Conservation (phyloP, 2,329 filamentous ascomycete species). For the Fusarium sp. region DNA sequence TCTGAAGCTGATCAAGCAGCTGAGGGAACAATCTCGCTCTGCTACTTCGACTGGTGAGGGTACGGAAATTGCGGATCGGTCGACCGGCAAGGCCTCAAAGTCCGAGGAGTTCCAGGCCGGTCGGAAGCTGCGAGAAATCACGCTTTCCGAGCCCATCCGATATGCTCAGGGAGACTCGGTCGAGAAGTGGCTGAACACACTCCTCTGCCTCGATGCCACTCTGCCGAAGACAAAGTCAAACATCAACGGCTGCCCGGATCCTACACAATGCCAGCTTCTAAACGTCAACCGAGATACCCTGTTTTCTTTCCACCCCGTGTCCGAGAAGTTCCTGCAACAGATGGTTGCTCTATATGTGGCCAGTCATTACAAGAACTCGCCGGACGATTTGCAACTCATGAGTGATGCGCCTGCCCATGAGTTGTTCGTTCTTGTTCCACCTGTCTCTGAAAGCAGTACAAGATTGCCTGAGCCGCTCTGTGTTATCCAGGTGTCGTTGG, state of each 20-base stretch:
- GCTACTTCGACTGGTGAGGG: slow-evolving; percentile 69
- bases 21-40: slow-evolving; percentile 90
- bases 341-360: slow-evolving; percentile 99
- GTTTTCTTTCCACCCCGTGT: slow-evolving; percentile 97
- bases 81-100: slow-evolving; percentile 82
- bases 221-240: slow-evolving; percentile 82
- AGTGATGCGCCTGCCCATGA: slow-evolving; percentile 97
- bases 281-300: slow-evolving; percentile 97
- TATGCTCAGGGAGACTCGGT: slow-evolving; percentile 93
- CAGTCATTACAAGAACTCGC: slow-evolving; percentile 98
- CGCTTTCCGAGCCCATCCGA: slow-evolving; percentile 92
- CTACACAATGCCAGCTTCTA: slow-evolving; percentile 90
- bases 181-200: slow-evolving; percentile 95
- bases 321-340: slow-evolving; percentile 96
- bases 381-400: slow-evolving; percentile 98
- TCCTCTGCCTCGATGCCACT: slow-evolving; percentile 94
- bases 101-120: slow-evolving; percentile 75
- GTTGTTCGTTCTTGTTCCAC: slow-evolving; percentile 93
- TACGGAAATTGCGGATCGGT: slow-evolving; percentile 81
- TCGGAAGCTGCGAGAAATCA: slow-evolving; percentile 91
- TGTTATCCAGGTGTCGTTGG: slow-evolving; percentile 93
- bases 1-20: slow-evolving; percentile 95
- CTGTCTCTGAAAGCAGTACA: slow-evolving; percentile 82
- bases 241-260: slow-evolving; percentile 88
- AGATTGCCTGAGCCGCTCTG: slow-evolving; percentile 93